Percentiles rank a stretch among this genome's conserved stretches.
Evolutionary conservation across 2,329 filamentous ascomycete genomes (phyloP).

Genomic region (Epicoccum sorghinum): DNA sequence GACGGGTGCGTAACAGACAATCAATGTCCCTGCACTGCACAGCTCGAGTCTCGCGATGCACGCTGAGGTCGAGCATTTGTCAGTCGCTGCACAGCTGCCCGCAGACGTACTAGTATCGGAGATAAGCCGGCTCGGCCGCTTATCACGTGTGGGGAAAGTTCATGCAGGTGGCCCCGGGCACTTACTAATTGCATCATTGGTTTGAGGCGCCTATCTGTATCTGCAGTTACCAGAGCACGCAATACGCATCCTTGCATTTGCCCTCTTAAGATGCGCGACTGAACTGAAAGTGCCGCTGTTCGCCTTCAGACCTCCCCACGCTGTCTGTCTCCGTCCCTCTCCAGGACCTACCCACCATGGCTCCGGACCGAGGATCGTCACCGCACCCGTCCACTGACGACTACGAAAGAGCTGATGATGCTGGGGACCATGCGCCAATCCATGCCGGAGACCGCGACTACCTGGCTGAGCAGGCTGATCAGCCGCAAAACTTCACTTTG

Average conservation of each 20-base stretch:
- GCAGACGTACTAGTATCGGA: slow-evolving; percentile 31
- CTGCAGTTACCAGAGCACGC: slow-evolving; percentile 23
- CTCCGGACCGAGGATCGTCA: slow-evolving; percentile 43
- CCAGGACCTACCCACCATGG: slow-evolving; percentile 35
- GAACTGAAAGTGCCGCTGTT: slow-evolving; percentile 4
- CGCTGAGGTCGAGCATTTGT: slow-evolving; percentile 28
- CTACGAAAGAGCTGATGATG: slow-evolving; percentile 31
- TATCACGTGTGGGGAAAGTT: slow-evolving; percentile 24
- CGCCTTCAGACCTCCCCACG: slow-evolving; percentile 10
- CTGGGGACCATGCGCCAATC: slow-evolving; percentile 20
- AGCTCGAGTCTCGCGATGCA: slow-evolving; percentile 17
- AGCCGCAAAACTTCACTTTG: slow-evolving; percentile 77
- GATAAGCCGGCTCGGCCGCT: slow-evolving; percentile 29
- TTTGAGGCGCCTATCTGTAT: slow-evolving; percentile 16
- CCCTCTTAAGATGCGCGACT: slow-evolving; percentile 16
- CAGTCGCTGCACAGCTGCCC: no score
- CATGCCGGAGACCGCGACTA: slow-evolving; percentile 29
- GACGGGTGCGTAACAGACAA: background rate
- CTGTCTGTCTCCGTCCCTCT: slow-evolving; percentile 30
- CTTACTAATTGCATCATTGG: slow-evolving; percentile 28
- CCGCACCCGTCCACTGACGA: slow-evolving; percentile 21
- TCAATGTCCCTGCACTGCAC: slow-evolving; percentile 1
- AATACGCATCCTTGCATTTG: slow-evolving; percentile 16
- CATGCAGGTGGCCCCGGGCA: no score
- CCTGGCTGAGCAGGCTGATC: slow-evolving; percentile 42